These are phyloP conservation scores for Macrophomina pseudophaseolina DNA, from an alignment of 2,329 filamentous ascomycete genomes.

Conservation along the genomic window DNA sequence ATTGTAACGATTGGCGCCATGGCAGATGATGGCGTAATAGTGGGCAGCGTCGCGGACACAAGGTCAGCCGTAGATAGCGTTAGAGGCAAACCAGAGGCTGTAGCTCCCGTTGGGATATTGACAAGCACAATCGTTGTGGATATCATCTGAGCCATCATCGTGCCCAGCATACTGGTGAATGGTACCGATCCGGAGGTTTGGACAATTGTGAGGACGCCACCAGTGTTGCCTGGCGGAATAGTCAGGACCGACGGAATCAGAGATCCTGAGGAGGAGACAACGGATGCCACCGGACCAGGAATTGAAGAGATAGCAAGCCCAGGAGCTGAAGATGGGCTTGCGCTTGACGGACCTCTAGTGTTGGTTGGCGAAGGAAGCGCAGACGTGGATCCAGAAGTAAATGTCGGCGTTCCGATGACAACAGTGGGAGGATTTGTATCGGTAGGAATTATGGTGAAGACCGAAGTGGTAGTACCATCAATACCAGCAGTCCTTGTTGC, in stretches of 20 bases:
- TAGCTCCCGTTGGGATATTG: neutral
- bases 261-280: neutral
- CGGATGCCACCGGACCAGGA: neutral
- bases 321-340: neutral
- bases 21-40: neutral
- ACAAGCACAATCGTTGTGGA: slow-evolving; percentile 5
- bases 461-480: neutral
- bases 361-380: neutral
- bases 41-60: neutral
- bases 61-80: neutral
- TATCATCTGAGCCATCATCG: neutral
- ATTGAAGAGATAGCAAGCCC: neutral
- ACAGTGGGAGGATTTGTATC: slow-evolving; percentile 1
- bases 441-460: slow-evolving; percentile 9
- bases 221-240: neutral
- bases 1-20: no score
- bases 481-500: neutral
- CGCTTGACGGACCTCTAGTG: neutral
- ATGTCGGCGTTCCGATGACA: slow-evolving; percentile 8
- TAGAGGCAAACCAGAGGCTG: neutral
- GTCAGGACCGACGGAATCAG: neutral
- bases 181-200: neutral
- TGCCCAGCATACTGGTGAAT: slow-evolving; percentile 1
- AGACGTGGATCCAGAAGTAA: neutral
- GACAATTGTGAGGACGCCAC: neutral